Percentiles rank a stretch among this genome's conserved stretches.
Evolutionary conservation across 352 stramenopile genomes (phyloP).

Genomic region (Pythium monospermum): DNA sequence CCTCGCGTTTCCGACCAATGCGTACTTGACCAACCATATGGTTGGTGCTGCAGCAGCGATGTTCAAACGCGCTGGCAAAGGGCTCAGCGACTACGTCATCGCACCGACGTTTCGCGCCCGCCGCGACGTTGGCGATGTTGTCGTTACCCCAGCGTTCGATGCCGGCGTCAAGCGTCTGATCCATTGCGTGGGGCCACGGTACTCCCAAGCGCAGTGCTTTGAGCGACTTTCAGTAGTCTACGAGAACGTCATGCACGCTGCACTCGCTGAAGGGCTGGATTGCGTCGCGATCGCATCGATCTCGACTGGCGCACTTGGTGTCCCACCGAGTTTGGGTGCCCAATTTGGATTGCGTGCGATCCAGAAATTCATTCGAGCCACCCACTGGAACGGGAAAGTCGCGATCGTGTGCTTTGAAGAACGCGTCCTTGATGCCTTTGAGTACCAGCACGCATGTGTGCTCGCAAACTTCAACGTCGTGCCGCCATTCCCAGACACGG

Average conservation of each 20-base stretch:
- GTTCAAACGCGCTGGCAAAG: conserved; percentile 25
- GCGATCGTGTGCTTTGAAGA: conserved; percentile 51
- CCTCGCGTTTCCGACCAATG: conserved; percentile 29
- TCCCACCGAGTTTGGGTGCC: conserved; percentile 31
- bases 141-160: conserved; percentile 45
- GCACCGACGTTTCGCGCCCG: conserved; percentile 1
- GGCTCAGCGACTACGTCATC: conserved; percentile 10
- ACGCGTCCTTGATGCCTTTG: conserved; percentile 35
- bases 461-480: conserved; percentile 32
- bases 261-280: conserved; percentile 17
- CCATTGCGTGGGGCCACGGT: conserved; percentile 49
- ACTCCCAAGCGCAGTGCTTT: conserved; percentile 20
- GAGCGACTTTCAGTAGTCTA: conserved; percentile 23
- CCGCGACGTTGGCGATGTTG: conserved; percentile 27
- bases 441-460: conserved; percentile 11
- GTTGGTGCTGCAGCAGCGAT: conserved; percentile 24
- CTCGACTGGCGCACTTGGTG: conserved; percentile 25
- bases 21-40: conserved; percentile 24
- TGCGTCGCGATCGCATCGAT: conserved; percentile 29
- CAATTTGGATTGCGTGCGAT: conserved; percentile 43
- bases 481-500: conserved; percentile 14
- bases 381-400: conserved; percentile 39
- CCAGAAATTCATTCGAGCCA: conserved; percentile 41
- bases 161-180: conserved; percentile 51
- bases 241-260: conserved; percentile 23